Evolutionary conservation across 441 rosid genomes (phyloP).

Genomic region (Syzygium syzygioides): DNA sequence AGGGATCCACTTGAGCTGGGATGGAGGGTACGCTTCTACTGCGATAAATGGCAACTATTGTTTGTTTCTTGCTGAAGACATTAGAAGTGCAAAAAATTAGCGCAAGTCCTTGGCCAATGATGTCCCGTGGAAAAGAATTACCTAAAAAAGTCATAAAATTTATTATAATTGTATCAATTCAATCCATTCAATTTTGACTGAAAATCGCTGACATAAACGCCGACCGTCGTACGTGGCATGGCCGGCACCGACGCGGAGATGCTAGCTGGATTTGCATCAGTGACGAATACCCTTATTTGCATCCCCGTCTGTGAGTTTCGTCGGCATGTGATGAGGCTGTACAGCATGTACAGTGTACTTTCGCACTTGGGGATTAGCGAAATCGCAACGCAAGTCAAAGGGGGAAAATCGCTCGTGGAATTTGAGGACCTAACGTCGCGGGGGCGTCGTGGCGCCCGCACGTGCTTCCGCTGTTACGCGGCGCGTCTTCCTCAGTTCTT

Average conservation of each 20-base stretch:
- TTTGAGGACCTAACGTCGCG: not conserved
- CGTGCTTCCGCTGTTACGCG: not conserved
- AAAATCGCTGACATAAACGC: too few species aligned
- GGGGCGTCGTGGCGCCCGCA: not conserved
- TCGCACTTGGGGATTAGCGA: not conserved
- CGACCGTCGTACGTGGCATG: fast-evolving
- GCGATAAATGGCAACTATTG: not conserved
- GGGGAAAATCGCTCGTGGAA: not conserved
- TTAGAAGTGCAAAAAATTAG: not conserved
- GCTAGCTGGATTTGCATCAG: not conserved
- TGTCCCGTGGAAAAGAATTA: not conserved
- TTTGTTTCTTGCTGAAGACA: not conserved
- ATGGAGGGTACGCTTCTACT: not conserved
- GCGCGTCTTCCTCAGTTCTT: not conserved
- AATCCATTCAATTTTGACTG: too few species aligned
- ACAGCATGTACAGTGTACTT: not conserved
- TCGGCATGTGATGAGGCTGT: not conserved
- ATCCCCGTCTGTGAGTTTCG: not conserved
- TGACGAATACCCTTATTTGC: not conserved
- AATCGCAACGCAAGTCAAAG: not conserved
- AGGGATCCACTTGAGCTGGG: not conserved
- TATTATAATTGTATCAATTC: too few species aligned
- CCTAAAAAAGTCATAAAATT: too few species aligned
- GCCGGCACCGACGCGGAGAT: not conserved
- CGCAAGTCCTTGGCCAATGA: not conserved